phyloP scores from a whole-genome alignment of 1,139 yeast species.

The Taphrina flavorubra region DNA sequence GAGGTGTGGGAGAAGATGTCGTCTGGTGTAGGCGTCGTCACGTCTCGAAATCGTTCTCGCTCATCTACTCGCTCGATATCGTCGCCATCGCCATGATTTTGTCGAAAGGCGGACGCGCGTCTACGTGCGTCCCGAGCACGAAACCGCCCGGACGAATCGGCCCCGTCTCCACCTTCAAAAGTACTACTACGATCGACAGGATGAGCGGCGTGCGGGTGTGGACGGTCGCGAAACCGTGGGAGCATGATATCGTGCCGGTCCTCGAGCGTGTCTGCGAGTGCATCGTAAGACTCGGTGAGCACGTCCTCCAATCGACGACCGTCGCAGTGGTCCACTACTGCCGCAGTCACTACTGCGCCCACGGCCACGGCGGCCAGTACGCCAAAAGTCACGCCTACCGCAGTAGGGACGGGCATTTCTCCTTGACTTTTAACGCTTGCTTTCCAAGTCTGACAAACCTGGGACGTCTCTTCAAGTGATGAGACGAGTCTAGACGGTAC shows the following conservation, averaged over 20 bases:
- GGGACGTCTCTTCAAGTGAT: too few relatives aligned
- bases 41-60: too few relatives aligned
- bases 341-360: constrained; percentile 8
- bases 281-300: constrained; percentile 16
- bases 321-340: constrained; percentile 19
- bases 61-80: too few relatives aligned
- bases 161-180: background rate
- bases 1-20: too few relatives aligned
- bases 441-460: too few relatives aligned
- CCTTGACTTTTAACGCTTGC: background rate
- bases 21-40: too few relatives aligned
- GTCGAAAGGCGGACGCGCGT: too few relatives aligned
- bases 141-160: background rate
- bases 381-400: constrained; percentile 12
- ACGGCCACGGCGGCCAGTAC: constrained; percentile 23
- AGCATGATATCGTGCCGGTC: constrained; percentile 11
- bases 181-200: background rate
- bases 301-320: background rate
- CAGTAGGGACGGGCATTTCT: constrained; percentile 6
- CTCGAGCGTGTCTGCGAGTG: constrained; percentile 13
- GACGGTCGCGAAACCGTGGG: constrained; percentile 14
- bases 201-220: background rate
- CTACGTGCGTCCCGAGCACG: background rate
- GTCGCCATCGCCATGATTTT: too few relatives aligned
- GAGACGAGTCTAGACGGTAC: too few relatives aligned